phyloP scores from a whole-genome alignment of 108 stramenopile genomes.

The Pelagomonas calceolata region DNA sequence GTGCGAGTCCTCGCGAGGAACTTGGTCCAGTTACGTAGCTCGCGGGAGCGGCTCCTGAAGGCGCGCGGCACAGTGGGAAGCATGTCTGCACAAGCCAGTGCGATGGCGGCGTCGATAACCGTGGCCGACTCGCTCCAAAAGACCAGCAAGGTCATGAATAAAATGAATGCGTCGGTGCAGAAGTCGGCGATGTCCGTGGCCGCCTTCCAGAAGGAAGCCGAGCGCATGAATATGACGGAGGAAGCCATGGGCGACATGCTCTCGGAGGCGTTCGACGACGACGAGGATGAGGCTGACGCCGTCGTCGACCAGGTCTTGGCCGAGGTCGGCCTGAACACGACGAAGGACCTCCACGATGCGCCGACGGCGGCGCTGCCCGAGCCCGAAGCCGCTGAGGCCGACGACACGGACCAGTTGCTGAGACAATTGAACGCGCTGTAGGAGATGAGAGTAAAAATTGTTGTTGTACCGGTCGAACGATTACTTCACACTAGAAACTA shows the following conservation, averaged over 20 bases:
- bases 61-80: not conserved
- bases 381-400: not conserved
- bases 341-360: not conserved
- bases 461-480: too few relatives aligned
- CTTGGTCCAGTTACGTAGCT: constrained; percentile 12
- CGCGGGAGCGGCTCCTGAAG: not conserved
- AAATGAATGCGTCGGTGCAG: constrained; percentile 3
- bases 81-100: constrained; percentile 8
- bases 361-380: not conserved
- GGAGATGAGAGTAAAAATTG: too few relatives aligned
- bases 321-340: constrained; percentile 10
- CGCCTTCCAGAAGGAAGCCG: constrained; percentile 6
- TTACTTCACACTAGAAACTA: too few relatives aligned
- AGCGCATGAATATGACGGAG: constrained; percentile 8
- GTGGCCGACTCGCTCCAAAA: not conserved
- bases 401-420: not conserved
- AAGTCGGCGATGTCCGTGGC: not conserved
- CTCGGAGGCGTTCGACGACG: constrained; percentile 10
- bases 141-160: not conserved
- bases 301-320: constrained; percentile 10
- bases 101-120: constrained; percentile 9
- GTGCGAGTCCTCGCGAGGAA: constrained; percentile 11
- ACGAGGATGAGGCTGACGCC: constrained; percentile 19
- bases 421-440: too few relatives aligned
- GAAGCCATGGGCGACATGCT: constrained; percentile 22